Evolutionary conservation across 768 basidiomycete species (phyloP).

Genomic region (Serendipita sp.): DNA sequence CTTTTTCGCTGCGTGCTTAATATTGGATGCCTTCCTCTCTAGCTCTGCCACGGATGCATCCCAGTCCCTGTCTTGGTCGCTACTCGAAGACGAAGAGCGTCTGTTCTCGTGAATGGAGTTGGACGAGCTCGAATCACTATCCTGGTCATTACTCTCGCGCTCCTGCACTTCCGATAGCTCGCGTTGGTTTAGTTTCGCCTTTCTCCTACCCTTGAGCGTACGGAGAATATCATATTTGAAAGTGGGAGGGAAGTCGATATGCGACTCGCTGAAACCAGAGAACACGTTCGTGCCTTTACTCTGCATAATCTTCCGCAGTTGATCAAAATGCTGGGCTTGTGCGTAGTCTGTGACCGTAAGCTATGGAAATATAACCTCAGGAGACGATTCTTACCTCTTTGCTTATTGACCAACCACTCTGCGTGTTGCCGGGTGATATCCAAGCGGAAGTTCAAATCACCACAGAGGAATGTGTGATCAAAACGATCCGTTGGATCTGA

Average conservation of each 20-base stretch:
- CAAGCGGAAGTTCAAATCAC: slow-evolving; percentile 84
- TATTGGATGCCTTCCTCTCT: neutral
- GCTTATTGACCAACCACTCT: slow-evolving; percentile 79
- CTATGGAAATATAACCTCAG: neutral
- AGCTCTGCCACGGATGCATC: neutral
- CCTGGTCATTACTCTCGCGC: slow-evolving; percentile 28
- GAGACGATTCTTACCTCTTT: slow-evolving; percentile 31
- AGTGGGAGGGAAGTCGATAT: slow-evolving; percentile 78
- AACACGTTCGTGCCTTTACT: slow-evolving; percentile 41
- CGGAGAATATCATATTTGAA: slow-evolving; percentile 82
- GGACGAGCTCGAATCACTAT: slow-evolving; percentile 29
- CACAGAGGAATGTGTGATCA: slow-evolving; percentile 77
- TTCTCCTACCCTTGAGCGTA: slow-evolving; percentile 33
- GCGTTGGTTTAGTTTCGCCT: slow-evolving; percentile 13
- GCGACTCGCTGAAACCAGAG: slow-evolving; percentile 61
- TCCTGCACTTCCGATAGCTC: slow-evolving; percentile 28
- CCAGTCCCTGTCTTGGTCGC: slow-evolving; percentile 27
- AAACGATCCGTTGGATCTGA: slow-evolving; percentile 75
- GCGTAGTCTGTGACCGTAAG: slow-evolving; percentile 41
- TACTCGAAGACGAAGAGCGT: slow-evolving; percentile 26
- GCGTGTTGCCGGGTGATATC: slow-evolving; percentile 83
- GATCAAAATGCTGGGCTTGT: slow-evolving; percentile 82
- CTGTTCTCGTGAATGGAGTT: slow-evolving; percentile 26
- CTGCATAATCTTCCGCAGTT: slow-evolving; percentile 63
- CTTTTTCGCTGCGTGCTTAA: neutral